phyloP scores from a whole-genome alignment of 768 basidiomycete genomes.

The Cystofilobasidium capitatum region DNA sequence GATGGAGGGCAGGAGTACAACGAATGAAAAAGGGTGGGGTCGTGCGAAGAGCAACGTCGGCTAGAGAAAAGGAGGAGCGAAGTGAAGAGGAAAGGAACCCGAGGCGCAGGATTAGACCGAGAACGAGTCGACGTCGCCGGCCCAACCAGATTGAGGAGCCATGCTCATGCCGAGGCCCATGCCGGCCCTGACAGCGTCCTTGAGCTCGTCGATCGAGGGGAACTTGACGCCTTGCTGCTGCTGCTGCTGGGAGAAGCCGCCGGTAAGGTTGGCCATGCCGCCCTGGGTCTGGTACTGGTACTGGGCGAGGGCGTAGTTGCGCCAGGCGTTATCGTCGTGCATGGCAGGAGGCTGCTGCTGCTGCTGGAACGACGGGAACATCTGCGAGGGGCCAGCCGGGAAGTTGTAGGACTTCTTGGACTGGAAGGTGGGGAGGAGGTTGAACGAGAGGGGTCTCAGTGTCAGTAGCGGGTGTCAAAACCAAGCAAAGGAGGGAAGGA shows the following conservation, averaged over 20 bases:
- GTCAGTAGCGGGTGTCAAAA: background rate
- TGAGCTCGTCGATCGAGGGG: conserved; percentile 12
- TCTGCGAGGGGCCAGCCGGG: conserved; percentile 12
- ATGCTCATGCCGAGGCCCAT: conserved; percentile 19
- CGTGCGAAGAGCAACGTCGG: no score
- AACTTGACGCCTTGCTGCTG: background rate
- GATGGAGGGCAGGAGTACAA: no score
- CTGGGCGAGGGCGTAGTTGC: conserved; percentile 10
- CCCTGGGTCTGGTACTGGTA: conserved; percentile 7
- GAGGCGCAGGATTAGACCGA: background rate
- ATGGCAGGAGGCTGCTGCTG: background rate
- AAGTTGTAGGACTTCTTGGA: conserved; percentile 12
- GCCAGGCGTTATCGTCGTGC: conserved; percentile 21
- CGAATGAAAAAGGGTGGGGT: no score
- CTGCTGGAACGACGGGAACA: background rate
- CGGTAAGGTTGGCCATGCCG: no score
- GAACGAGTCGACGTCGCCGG: background rate
- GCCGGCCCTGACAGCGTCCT: conserved; percentile 18
- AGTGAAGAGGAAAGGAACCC: background rate
- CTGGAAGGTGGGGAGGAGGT: background rate
- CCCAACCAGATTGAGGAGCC: background rate
- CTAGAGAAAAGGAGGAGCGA: background rate
- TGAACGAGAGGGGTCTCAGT: background rate
- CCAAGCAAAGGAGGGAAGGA: background rate
- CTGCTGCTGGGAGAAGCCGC: background rate